Evolutionary conservation across 2,329 filamentous ascomycete genomes (phyloP), one percentile per base, ranked within the genome.

Genomic region (Canariomyces notabilis): DNA sequence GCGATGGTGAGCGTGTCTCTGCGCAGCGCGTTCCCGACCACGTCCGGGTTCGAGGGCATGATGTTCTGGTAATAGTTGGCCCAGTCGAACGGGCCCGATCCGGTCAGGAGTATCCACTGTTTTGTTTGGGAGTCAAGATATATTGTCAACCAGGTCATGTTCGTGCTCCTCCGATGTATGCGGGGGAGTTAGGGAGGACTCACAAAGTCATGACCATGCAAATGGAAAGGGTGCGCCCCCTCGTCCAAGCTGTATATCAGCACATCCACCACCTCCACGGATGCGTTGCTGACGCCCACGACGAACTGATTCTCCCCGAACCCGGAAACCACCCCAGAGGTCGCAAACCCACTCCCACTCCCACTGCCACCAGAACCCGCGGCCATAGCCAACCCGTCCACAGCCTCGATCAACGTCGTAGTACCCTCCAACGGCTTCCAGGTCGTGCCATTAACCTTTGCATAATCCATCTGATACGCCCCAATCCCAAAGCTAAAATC

Each of bases 1-100:
- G 12, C 22, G 22, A 79, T 57, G 4, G 74, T 63, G 39, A 76
- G 68, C 0, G 72, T 73, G 51, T 79, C 76, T 33, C 76, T 63
- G 11, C 74, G 65, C 58, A 73, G 66, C 1, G 76, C 74, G 57
- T 78, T 78, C 6, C 49, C 53, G 2, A 69, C 20, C 18, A 8
- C 16, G 1, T 22, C 16, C n/a, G 34, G 16, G 34, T 7, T 12
- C 33, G 34, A 6, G 21, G 33, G 34, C 23, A 22, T 32, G 31
- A 19, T 22, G 11, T 19, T 37, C 15, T 22, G 9, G 11, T 37
- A 19, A 21, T 37, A 37, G 14, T 19, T 5, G 2, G 35, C 23
- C 35, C 35, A 37, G 40, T 42, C 35, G 40, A 42, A 42, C 14
- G 40, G 31, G 14, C 40, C 40, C 11, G 40, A 21, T 12, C 23